Evolutionary conservation across 1,284 basidiomycete genomes (phyloP), one percentile per base, ranked within the genome.

Genomic region (Lentinula novae-zelandiae): DNA sequence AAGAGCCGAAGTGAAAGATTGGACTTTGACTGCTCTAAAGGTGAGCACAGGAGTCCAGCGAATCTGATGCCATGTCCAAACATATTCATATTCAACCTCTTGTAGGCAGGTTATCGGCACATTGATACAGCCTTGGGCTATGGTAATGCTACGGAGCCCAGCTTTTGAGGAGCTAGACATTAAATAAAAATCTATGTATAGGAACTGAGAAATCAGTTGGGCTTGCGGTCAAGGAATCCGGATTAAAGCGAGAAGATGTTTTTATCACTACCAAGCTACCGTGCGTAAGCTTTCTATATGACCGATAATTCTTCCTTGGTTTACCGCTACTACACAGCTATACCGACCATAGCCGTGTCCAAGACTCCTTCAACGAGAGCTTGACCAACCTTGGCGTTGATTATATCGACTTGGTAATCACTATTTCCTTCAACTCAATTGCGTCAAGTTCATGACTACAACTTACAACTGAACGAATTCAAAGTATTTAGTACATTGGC

Each of bases 401-500:
- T 34, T 88, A 89, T 70, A 76, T 88, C 60, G 86, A 89, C 69
- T 71, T 89, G 38, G 71, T 72, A 40, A 55, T 27, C 27, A 4
- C 67, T 65, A 33, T 62, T 39, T 50, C 60, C 62, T 39, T 53
- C 60, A 38, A 20, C 17, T 13, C 10, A 2, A 17, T 38, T 17
- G 33, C 39, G 9, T 15, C 33, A 20, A 31, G 34, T 17, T 27
- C 42, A 22, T 15, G 15, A 17, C 10, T 31, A 15, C 4, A 7
- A 22, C 27, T 4, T 10, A 42, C 9, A 31, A 5, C 17, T 33
- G 36, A 42, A 38, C 40, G 5, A 52, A 10, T 2, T 10, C n/a
- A 13, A n/a, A 72, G 57, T 89, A 87, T 72, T 78, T 92, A 22
- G 77, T 91, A 71, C 87, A 90, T 72, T 89, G 83, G 82, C 80